phyloP scores from a whole-genome alignment of 2,329 filamentous ascomycete genomes.

The Sporothrix brasiliensis region DNA sequence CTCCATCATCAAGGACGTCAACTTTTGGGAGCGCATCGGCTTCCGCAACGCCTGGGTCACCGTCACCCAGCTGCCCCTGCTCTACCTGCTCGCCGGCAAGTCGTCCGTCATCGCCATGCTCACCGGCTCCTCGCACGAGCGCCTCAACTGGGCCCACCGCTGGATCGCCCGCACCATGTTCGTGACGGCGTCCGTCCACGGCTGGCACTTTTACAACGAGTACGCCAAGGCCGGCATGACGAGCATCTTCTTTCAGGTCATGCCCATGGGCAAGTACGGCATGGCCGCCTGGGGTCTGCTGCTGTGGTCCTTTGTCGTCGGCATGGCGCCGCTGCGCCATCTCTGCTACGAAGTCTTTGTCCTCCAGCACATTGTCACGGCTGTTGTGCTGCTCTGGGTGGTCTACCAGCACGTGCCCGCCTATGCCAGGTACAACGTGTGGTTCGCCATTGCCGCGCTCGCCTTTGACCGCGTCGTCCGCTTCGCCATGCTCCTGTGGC shows the following conservation, averaged over 20 bases:
- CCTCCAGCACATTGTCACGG: constrained; percentile 66
- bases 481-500: constrained; percentile 52
- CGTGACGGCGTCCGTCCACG: constrained; percentile 68
- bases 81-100: constrained; percentile 65
- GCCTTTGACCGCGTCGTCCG: constrained; percentile 64
- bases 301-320: constrained; percentile 66
- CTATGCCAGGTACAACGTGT: constrained; percentile 63
- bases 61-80: constrained; percentile 64
- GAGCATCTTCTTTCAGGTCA: constrained; percentile 59
- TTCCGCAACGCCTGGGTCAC: constrained; percentile 70
- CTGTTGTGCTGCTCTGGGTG: constrained; percentile 64
- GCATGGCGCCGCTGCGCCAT: constrained; percentile 65
- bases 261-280: constrained; percentile 68
- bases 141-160: constrained; percentile 72
- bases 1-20: constrained; percentile 55
- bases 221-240: constrained; percentile 65
- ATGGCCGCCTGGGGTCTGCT: constrained; percentile 67
- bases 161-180: constrained; percentile 73
- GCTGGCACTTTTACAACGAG: constrained; percentile 68
- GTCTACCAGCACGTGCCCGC: constrained; percentile 65
- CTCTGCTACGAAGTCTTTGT: constrained; percentile 71
- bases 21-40: constrained; percentile 66
- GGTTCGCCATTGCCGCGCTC: constrained; percentile 65
- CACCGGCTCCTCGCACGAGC: constrained; percentile 66
- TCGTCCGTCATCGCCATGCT: constrained; percentile 62